A percentile compares a stretch with the other conserved stretches of the same genome.
These are phyloP conservation scores for Claviceps africana DNA, from an alignment of 2,329 filamentous ascomycete genomes.

Conservation along the genomic window DNA sequence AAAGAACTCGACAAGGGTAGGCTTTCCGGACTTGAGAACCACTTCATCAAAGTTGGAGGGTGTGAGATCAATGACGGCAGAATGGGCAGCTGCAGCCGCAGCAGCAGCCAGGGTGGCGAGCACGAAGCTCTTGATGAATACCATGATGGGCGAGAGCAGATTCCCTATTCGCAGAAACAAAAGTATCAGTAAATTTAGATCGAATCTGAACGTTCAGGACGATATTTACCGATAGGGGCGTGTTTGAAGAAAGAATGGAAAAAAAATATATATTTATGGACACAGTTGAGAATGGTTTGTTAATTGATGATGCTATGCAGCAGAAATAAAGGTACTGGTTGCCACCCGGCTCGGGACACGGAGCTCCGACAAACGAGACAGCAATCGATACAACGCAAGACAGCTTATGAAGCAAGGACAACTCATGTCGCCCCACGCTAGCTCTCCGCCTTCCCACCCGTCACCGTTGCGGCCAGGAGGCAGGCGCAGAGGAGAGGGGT, in stretches of 20 bases:
- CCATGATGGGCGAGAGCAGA: slow-evolving; percentile 27
- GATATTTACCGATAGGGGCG: neutral
- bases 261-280: too few relatives aligned
- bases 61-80: slow-evolving; percentile 78
- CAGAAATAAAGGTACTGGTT: neutral
- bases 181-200: neutral
- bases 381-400: neutral
- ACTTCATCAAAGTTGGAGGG: slow-evolving; percentile 85
- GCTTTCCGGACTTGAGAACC: slow-evolving; percentile 83
- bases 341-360: neutral
- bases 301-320: neutral
- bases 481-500: neutral
- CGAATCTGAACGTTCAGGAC: neutral
- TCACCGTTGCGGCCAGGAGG: neutral
- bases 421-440: neutral
- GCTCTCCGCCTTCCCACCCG: neutral
- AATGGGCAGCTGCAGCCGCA: slow-evolving; percentile 38
- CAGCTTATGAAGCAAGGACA: too few relatives aligned
- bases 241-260: neutral
- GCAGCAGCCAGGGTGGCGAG: slow-evolving; percentile 39
- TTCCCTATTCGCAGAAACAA: neutral
- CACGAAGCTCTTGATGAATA: slow-evolving; percentile 46
- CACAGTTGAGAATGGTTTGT: neutral
- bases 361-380: neutral
- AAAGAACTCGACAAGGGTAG: slow-evolving; percentile 94